Percentiles rank a stretch among this genome's conserved stretches.
Conservation (phyloP, 2,329 filamentous ascomycete genomes). For the Fusarium sp. region DNA sequence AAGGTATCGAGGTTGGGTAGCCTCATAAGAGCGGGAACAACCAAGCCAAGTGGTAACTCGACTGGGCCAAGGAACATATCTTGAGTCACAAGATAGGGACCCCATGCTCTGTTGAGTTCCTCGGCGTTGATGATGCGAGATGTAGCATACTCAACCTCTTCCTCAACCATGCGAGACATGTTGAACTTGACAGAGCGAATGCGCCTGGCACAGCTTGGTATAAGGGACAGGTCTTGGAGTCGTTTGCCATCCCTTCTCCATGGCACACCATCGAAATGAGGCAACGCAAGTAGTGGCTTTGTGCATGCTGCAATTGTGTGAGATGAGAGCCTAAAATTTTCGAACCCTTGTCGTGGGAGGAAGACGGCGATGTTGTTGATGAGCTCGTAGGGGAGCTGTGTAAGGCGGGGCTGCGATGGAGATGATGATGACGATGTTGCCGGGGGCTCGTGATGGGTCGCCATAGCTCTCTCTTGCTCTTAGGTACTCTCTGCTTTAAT, state of each 20-base stretch:
- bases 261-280: slow-evolving; percentile 58
- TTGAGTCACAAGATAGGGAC: slow-evolving; percentile 27
- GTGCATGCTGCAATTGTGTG: slow-evolving; percentile 4
- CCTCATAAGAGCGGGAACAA: slow-evolving; percentile 29
- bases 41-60: slow-evolving; percentile 22
- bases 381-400: slow-evolving; percentile 55
- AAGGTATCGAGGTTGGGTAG: slow-evolving; percentile 42
- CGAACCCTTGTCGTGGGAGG: slow-evolving; percentile 57
- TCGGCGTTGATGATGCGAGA: neutral
- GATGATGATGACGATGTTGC: slow-evolving; percentile 1
- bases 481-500: neutral
- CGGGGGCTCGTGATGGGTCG: neutral
- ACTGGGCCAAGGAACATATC: neutral
- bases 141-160: slow-evolving; percentile 10
- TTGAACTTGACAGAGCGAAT: slow-evolving; percentile 62
- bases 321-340: slow-evolving; percentile 55
- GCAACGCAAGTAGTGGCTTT: slow-evolving; percentile 20
- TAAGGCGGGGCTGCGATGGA: slow-evolving; percentile 18
- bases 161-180: slow-evolving; percentile 48
- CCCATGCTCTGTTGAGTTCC: slow-evolving; percentile 10
- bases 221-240: slow-evolving; percentile 59
- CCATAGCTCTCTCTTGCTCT: neutral
- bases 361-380: slow-evolving; percentile 59
- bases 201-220: slow-evolving; percentile 57
- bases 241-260: slow-evolving; percentile 62